phyloP scores from a whole-genome alignment of 73 alveolate genomes.

The Tetrahymena malaccensis region DNA sequence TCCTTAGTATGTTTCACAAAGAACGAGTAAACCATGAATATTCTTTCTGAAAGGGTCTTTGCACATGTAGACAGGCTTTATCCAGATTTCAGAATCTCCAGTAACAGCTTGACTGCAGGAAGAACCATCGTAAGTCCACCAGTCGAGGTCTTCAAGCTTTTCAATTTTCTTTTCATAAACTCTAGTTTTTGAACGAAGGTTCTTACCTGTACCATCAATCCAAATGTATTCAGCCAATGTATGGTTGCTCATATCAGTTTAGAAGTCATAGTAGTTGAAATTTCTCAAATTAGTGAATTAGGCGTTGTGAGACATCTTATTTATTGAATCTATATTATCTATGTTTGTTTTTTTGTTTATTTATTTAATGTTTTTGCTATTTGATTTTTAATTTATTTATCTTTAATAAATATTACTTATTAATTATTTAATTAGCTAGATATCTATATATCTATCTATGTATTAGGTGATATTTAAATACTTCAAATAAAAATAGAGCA shows the following conservation, averaged over 20 bases:
- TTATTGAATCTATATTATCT: background rate
- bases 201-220: slow-evolving; percentile 75
- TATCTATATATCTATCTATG: no score
- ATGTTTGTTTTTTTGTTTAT: background rate
- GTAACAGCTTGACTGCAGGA: slow-evolving; percentile 83
- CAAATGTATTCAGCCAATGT: slow-evolving; percentile 68
- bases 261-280: slow-evolving; percentile 18
- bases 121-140: slow-evolving; percentile 94
- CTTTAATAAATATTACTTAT: background rate
- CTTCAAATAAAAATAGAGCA: background rate
- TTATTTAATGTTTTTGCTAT: background rate
- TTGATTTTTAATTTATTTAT: background rate
- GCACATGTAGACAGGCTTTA: slow-evolving; percentile 76
- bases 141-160: slow-evolving; percentile 58
- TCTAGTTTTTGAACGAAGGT: slow-evolving; percentile 62
- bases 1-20: slow-evolving; percentile 76
- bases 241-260: background rate
- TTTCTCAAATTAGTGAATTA: slow-evolving; percentile 18
- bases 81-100: slow-evolving; percentile 73
- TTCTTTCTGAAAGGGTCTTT: slow-evolving; percentile 87
- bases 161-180: slow-evolving; percentile 21
- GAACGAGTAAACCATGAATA: slow-evolving; percentile 59
- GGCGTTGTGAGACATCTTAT: background rate
- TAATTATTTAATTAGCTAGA: background rate
- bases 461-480: no score